Conservation (phyloP, 2,329 filamentous ascomycete species). For the Hymenotorrendiella dingleyae region DNA sequence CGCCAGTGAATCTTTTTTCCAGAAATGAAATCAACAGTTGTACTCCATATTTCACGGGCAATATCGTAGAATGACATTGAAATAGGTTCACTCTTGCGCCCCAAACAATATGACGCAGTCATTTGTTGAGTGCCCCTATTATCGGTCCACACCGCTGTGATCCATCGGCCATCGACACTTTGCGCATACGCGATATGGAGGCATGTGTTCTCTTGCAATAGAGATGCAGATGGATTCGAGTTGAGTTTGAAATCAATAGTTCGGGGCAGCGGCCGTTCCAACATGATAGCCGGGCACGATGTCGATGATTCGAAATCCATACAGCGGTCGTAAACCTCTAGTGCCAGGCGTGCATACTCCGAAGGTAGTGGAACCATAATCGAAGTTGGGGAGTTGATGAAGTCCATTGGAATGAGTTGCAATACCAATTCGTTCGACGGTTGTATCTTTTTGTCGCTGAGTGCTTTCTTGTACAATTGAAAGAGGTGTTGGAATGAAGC, state of each 20-base stretch:
- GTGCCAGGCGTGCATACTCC: slow-evolving; percentile 57
- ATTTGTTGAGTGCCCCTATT: slow-evolving; percentile 68
- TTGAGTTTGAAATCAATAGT: slow-evolving; percentile 70
- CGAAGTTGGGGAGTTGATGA: slow-evolving; percentile 57
- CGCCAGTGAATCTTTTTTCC: slow-evolving; percentile 70
- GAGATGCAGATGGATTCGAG: slow-evolving; percentile 61
- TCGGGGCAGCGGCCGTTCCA: slow-evolving; percentile 65
- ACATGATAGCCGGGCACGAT: slow-evolving; percentile 63
- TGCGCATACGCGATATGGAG: slow-evolving; percentile 76
- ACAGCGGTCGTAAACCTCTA: slow-evolving; percentile 75
- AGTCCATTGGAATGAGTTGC: slow-evolving; percentile 65
- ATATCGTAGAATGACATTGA: slow-evolving; percentile 54
- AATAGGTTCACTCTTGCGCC: slow-evolving; percentile 48
- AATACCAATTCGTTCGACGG: slow-evolving; percentile 63
- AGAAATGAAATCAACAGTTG: slow-evolving; percentile 67
- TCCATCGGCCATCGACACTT: slow-evolving; percentile 71
- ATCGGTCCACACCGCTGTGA: slow-evolving; percentile 77
- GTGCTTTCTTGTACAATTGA: slow-evolving; percentile 51
- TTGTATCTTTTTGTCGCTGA: slow-evolving; percentile 43
- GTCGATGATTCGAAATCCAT: slow-evolving; percentile 49
- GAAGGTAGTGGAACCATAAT: slow-evolving; percentile 56
- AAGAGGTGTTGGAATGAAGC: slow-evolving; percentile 68
- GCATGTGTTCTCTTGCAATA: slow-evolving; percentile 72
- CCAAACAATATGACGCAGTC: slow-evolving; percentile 66
- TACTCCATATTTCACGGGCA: slow-evolving; percentile 72